These are phyloP conservation scores for Camellia granthamiana DNA, from an alignment of 148 eudicot genomes.

Conservation along the genomic window DNA sequence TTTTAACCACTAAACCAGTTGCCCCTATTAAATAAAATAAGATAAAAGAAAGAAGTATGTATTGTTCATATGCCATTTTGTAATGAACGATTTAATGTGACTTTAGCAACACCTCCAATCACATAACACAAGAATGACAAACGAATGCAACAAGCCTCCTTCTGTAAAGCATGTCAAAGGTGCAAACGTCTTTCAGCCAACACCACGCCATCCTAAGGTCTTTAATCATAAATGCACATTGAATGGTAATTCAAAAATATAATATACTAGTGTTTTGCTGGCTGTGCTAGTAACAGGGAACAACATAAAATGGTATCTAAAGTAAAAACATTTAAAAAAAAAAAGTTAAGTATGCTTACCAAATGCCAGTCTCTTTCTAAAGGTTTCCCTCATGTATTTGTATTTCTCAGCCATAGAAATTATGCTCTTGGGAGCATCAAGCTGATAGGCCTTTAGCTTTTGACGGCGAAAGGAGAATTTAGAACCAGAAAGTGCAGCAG, in stretches of 20 bases:
- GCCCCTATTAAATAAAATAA: too few species aligned
- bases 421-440: constrained; percentile 45
- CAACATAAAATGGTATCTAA: not conserved
- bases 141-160: not conserved
- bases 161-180: not conserved
- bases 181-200: not conserved
- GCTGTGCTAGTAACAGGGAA: not conserved
- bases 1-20: too few species aligned
- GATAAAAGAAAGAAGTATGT: not conserved
- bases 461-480: constrained; percentile 36
- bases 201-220: not conserved
- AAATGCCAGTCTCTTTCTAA: constrained; percentile 78
- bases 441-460: constrained; percentile 34
- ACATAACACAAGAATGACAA: not conserved
- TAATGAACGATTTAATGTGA: not conserved
- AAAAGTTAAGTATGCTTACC: constrained; percentile 42
- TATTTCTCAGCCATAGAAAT: constrained; percentile 88
- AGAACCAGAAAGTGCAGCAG: constrained; percentile 33
- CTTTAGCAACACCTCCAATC: not conserved
- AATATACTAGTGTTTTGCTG: too few species aligned
- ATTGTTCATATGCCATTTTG: not conserved
- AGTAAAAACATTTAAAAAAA: not conserved
- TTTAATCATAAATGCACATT: not conserved
- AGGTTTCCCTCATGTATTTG: constrained; percentile 74
- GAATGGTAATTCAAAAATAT: not conserved